Percentiles rank a stretch among this genome's conserved stretches.
phyloP scores from a whole-genome alignment of 208 protist genomes.

The Balamuthia mandrillaris region DNA sequence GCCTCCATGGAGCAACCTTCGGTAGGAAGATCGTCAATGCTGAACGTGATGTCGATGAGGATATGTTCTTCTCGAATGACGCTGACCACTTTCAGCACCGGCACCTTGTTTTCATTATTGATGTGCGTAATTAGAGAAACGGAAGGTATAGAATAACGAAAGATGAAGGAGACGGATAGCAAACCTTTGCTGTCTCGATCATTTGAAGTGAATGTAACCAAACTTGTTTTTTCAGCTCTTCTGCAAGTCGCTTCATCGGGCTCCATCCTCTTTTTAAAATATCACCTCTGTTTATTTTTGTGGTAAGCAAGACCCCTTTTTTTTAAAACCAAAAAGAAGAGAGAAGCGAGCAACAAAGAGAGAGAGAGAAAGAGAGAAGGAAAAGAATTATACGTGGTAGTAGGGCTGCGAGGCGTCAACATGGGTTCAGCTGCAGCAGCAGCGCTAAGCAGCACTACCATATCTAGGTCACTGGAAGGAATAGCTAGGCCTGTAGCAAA shows the following conservation, averaged over 20 bases:
- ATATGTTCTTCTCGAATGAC: neutral
- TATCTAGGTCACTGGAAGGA: neutral
- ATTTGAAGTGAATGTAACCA: slow-evolving; percentile 23
- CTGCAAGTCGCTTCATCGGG: neutral
- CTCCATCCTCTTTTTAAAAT: slow-evolving; percentile 5
- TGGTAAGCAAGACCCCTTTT: no score
- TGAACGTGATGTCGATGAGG: slow-evolving; percentile 19
- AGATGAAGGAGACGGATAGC: no score
- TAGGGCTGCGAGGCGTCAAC: no score
- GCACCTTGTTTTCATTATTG: neutral
- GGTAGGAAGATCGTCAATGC: neutral
- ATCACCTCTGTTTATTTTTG: no score
- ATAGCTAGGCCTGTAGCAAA: neutral
- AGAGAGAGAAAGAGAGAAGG: no score
- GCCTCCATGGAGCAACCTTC: neutral
- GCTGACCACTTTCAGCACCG: neutral
- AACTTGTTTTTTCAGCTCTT: slow-evolving; percentile 11
- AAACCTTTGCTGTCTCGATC: slow-evolving; percentile 29
- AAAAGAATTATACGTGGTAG: no score
- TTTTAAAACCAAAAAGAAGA: no score
- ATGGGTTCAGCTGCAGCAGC: no score
- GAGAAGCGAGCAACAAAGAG: no score
- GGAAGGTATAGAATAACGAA: neutral
- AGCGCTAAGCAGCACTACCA: neutral
- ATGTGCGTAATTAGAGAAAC: neutral